phyloP scores from a whole-genome alignment of 495 filamentous ascomycete species.

The Xylaria intraflava region DNA sequence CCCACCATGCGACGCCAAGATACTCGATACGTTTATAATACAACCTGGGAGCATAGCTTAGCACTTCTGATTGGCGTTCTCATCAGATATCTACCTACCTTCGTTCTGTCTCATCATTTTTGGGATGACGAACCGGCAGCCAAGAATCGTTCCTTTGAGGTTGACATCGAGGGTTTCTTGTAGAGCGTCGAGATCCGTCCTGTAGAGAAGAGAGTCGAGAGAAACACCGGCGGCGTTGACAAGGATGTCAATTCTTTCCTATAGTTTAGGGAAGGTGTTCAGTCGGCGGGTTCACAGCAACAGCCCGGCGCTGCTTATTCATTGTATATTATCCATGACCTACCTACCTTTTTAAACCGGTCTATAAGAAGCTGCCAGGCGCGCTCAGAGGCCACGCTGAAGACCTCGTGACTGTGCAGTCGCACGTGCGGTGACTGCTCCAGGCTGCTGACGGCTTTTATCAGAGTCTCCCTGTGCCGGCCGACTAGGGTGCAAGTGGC shows the following conservation, averaged over 20 bases:
- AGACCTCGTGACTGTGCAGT: constrained; percentile 14
- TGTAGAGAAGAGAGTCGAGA: constrained; percentile 51
- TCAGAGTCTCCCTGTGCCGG: constrained; percentile 37
- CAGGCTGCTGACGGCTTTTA: constrained; percentile 19
- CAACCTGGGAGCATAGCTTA: constrained; percentile 35
- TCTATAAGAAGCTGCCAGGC: constrained; percentile 18
- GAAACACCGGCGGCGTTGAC: constrained; percentile 72
- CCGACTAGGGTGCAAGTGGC: constrained; percentile 52
- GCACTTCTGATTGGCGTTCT: neutral
- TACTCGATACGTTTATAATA: constrained; percentile 75
- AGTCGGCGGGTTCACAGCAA: constrained; percentile 6
- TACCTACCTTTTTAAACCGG: constrained; percentile 10
- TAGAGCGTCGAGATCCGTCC: constrained; percentile 33
- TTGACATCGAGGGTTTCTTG: constrained; percentile 57
- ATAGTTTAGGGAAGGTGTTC: neutral
- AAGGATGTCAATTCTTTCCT: constrained; percentile 55
- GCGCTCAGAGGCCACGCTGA: constrained; percentile 12
- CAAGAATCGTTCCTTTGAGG: constrained; percentile 61
- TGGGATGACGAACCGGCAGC: constrained; percentile 50
- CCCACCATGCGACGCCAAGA: constrained; percentile 59
- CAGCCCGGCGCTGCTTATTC: neutral
- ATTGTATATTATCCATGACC: neutral
- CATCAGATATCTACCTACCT: constrained; percentile 16
- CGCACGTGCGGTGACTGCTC: constrained; percentile 4
- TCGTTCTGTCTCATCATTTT: constrained; percentile 40